Evolutionary conservation across 495 filamentous ascomycete species (phyloP), one percentile per base, ranked within the genome.

Genomic region (Aspergillus biplanus): DNA sequence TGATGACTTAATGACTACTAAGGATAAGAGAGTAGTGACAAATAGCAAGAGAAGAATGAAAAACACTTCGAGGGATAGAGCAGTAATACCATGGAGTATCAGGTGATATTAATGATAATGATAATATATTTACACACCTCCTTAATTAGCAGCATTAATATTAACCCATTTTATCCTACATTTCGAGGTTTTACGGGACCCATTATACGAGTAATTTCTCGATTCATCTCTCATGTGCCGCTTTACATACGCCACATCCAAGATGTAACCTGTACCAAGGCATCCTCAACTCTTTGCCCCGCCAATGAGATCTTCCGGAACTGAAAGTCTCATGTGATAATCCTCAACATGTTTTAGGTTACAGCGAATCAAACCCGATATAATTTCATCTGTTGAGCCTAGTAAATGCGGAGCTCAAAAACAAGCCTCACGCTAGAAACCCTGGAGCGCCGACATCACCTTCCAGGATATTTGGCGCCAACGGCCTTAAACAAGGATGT

Each of bases 181-280:
- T 27, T 27, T 27, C 21, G 2, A 27, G 21, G 21, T 27, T 27
- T 27, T 50, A 50, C 47, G 9, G 47, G 16, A 31, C 5, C 39
- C 5, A 50, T 13, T 21, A 21, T 21, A 8, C 16, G 4, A 4
- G n/a, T 50, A 21, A 18, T 18, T 54, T 12, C 33, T 54, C 52
- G 27, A 54, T 54, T 16, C 27, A 50, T 16, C 15, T 15, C 13
- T 50, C 15, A 16, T 50, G 18, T 27, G 48, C 48, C 9, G 48
- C 18, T 15, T 50, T 9, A 15, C 27, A 12, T 54, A 34, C 52
- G 52, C 52, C 52, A 54, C 52, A 54, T 54, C 27, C 34, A 32
- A 34, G 52, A 54, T 54, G 52, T 54, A 33, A 54, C 52, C 33
- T 54, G 52, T 54, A 34, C 21, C 27, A 11, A 0, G 8, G 21